Evolutionary conservation across 176 grass and related monocot species (phyloP).

Genomic region (Triticum urartu): DNA sequence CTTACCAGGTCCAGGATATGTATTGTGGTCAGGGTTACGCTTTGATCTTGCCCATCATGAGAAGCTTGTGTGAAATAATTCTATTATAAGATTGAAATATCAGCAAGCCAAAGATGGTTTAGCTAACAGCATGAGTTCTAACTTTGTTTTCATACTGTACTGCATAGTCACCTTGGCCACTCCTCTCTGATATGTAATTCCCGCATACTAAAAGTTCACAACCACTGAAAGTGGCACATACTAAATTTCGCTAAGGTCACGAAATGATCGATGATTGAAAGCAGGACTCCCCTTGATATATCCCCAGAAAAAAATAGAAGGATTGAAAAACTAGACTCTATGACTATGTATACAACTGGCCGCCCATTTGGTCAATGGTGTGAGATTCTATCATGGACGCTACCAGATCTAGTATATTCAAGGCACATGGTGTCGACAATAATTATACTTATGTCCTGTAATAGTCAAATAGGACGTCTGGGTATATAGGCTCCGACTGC

Average conservation of each 20-base stretch:
- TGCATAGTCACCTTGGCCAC: background rate
- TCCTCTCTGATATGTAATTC: too few species aligned
- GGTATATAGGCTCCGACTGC: background rate
- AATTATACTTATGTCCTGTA: too few species aligned
- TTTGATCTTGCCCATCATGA: background rate
- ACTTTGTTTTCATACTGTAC: background rate
- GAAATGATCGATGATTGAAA: slow-evolving; percentile 11
- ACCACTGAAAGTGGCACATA: background rate
- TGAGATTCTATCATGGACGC: background rate
- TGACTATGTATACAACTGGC: background rate
- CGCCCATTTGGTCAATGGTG: slow-evolving; percentile 22
- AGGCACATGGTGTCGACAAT: background rate
- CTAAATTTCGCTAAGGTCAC: slow-evolving; percentile 32
- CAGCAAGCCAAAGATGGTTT: too few species aligned
- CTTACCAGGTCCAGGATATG: background rate
- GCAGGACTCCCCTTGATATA: background rate
- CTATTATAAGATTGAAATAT: background rate
- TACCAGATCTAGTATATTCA: slow-evolving; percentile 3
- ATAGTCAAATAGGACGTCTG: slow-evolving; percentile 15
- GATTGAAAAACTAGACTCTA: background rate
- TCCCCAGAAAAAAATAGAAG: background rate
- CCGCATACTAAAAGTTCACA: background rate
- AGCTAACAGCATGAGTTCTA: too few species aligned
- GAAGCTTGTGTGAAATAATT: background rate
- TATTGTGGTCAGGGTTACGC: background rate